Evolutionary conservation across 2,329 filamentous ascomycete species (phyloP).

Genomic region (Cladosporium sphaerospermum): DNA sequence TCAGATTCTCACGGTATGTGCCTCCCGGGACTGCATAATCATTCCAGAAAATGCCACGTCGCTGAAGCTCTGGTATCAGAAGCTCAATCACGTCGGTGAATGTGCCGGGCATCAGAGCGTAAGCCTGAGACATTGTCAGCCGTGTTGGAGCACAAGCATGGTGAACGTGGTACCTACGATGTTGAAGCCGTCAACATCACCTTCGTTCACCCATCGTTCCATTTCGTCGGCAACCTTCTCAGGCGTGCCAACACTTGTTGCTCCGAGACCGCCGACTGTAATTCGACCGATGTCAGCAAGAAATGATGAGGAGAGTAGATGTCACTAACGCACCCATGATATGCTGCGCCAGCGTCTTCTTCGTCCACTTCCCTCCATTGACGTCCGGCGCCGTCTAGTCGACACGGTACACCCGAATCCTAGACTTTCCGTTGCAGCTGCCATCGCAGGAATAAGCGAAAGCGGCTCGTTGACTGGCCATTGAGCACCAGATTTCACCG

Average conservation of each 20-base stretch:
- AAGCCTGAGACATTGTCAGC: slow-evolving; percentile 37
- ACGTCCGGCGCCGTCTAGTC: slow-evolving; percentile 55
- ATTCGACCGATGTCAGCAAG: background rate
- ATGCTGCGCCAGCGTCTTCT: slow-evolving; percentile 61
- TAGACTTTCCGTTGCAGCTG: slow-evolving; percentile 60
- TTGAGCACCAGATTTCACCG: slow-evolving; percentile 57
- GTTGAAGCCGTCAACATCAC: slow-evolving; percentile 70
- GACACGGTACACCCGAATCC: slow-evolving; percentile 62
- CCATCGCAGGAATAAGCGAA: slow-evolving; percentile 58
- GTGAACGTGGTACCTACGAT: slow-evolving; percentile 44
- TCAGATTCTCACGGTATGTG: slow-evolving; percentile 57
- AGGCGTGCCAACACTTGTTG: slow-evolving; percentile 59
- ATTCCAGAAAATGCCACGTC: slow-evolving; percentile 52
- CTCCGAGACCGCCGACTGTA: slow-evolving; percentile 58
- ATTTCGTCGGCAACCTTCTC: slow-evolving; percentile 60
- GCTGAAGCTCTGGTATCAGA: slow-evolving; percentile 57
- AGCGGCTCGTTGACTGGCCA: slow-evolving; percentile 68
- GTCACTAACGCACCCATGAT: slow-evolving; percentile 39
- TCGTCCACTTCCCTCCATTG: slow-evolving; percentile 59
- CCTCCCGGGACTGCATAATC: slow-evolving; percentile 50
- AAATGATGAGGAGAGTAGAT: background rate
- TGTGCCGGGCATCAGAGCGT: slow-evolving; percentile 60
- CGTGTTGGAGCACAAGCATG: background rate
- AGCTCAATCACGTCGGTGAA: slow-evolving; percentile 64
- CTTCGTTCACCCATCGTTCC: slow-evolving; percentile 61